A percentile compares a stretch with the other conserved stretches of the same genome.
These are phyloP conservation scores for Scheffersomyces quercinus DNA, from an alignment of 1,139 yeast species.

Conservation along the genomic window DNA sequence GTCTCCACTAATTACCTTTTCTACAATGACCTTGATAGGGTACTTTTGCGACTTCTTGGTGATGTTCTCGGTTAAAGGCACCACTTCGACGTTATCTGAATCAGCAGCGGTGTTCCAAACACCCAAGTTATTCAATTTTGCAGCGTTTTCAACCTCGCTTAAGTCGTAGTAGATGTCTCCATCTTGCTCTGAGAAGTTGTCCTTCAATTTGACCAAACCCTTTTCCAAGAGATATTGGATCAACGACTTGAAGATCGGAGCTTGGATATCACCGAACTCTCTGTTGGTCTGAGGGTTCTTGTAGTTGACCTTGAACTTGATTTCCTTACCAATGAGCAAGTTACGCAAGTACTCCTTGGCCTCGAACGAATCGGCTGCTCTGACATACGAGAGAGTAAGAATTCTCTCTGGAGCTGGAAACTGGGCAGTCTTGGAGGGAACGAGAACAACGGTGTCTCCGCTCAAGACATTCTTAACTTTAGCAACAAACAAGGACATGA, in stretches of 20 bases:
- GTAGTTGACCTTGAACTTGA: slow-evolving; percentile 60
- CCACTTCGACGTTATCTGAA: slow-evolving; percentile 19
- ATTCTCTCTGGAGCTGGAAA: slow-evolving; percentile 58
- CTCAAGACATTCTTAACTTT: slow-evolving; percentile 71
- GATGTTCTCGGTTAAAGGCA: slow-evolving; percentile 37
- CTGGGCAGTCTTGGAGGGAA: slow-evolving; percentile 49
- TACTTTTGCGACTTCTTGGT: slow-evolving; percentile 36
- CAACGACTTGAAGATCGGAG: slow-evolving; percentile 65
- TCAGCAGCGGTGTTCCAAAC: slow-evolving; percentile 46
- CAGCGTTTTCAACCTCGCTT: slow-evolving; percentile 45
- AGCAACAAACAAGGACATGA: slow-evolving; percentile 39
- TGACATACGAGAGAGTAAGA: slow-evolving; percentile 63
- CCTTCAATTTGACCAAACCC: slow-evolving; percentile 67
- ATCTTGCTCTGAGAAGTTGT: slow-evolving; percentile 44
- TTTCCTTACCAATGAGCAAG: slow-evolving; percentile 67
- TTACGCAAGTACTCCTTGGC: slow-evolving; percentile 64
- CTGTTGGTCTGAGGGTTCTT: slow-evolving; percentile 52
- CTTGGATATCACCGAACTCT: slow-evolving; percentile 71
- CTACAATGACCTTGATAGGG: slow-evolving; percentile 63
- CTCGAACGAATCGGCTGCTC: slow-evolving; percentile 56
- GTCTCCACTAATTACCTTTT: slow-evolving; percentile 78
- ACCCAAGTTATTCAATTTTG: slow-evolving; percentile 51
- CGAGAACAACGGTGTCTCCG: slow-evolving; percentile 72
- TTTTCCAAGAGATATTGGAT: slow-evolving; percentile 55
- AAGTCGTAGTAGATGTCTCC: slow-evolving; percentile 32